Percentiles rank a stretch among this genome's conserved stretches.
Evolutionary conservation across 2,329 filamentous ascomycete genomes (phyloP).

Genomic region (Tolypocladium guangdongense): DNA sequence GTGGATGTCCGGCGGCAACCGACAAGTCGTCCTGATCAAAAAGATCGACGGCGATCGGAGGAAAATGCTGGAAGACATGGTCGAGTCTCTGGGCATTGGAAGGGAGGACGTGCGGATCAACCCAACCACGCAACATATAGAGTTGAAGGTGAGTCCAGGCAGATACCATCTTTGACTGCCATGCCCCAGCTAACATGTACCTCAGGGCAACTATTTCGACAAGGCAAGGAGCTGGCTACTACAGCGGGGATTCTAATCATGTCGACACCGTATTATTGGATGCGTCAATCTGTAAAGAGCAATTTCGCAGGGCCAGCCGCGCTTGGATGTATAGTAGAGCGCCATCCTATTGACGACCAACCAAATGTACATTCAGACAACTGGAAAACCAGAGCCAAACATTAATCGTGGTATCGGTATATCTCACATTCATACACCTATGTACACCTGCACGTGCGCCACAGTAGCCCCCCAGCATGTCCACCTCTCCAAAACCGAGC

Average conservation of each 20-base stretch:
- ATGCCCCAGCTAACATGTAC: constrained; percentile 6
- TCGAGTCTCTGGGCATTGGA: constrained; percentile 43
- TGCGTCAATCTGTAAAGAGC: background rate
- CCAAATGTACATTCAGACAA: constrained; percentile 8
- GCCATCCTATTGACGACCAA: constrained; percentile 2
- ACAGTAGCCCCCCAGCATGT: background rate
- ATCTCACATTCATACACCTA: constrained; percentile 10
- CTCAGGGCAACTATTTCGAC: constrained; percentile 22
- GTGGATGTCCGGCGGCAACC: constrained; percentile 64
- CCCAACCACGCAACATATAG: constrained; percentile 58
- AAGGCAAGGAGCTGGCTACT: constrained; percentile 21
- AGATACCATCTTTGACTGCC: too few relatives aligned
- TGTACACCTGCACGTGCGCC: constrained; percentile 11
- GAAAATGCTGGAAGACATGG: constrained; percentile 53
- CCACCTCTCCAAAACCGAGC: constrained; percentile 6
- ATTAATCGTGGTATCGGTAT: constrained; percentile 13
- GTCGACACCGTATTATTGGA: background rate
- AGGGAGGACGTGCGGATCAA: constrained; percentile 43
- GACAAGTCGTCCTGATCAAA: constrained; percentile 63
- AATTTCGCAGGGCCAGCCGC: background rate
- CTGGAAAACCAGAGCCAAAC: constrained; percentile 3
- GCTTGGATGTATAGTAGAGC: constrained; percentile 3
- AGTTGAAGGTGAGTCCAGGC: constrained; percentile 50
- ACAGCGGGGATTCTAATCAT: constrained; percentile 22
- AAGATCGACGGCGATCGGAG: constrained; percentile 65